Evolutionary conservation across 441 rosid species (phyloP).

Genomic region (Populus trichocarpa): DNA sequence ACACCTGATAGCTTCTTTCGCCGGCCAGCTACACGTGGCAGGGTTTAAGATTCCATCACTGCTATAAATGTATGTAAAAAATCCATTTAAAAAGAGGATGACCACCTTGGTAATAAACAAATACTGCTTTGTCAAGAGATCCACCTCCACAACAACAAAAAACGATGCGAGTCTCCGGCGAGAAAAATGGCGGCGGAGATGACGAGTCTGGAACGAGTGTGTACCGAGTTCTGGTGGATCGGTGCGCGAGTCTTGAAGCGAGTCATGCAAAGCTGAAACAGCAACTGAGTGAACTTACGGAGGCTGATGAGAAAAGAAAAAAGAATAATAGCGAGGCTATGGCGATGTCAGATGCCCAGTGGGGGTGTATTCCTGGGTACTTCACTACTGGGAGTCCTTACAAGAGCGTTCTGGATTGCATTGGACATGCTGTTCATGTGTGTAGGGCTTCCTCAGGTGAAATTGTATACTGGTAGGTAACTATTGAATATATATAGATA

Average conservation of each 20-base stretch:
- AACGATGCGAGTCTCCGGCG: conserved; percentile 14
- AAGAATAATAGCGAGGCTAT: neutral
- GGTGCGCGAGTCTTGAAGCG: conserved; percentile 55
- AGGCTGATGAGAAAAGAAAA: conserved; percentile 21
- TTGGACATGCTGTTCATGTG: conserved; percentile 74
- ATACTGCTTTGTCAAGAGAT: neutral
- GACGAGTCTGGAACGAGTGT: conserved; percentile 26
- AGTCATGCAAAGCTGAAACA: conserved; percentile 48
- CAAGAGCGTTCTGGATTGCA: conserved; percentile 59
- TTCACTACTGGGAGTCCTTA: conserved; percentile 47
- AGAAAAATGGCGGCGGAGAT: conserved; percentile 34
- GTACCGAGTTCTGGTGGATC: conserved; percentile 49
- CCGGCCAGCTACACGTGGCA: conserved; percentile 30
- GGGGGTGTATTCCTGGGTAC: conserved; percentile 38
- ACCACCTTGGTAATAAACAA: conserved; percentile 17
- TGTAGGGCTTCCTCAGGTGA: conserved; percentile 48
- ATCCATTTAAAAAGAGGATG: neutral
- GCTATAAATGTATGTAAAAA: neutral
- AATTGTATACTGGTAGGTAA: conserved; percentile 55
- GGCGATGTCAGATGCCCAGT: conserved; percentile 28
- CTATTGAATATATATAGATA: neutral
- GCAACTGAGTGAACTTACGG: conserved; percentile 43
- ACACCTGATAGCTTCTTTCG: conserved; percentile 19
- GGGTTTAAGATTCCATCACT: neutral
- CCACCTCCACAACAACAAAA: neutral